Base-by-base conservation (phyloP, 345 rosid species). In the Syzygium jambos region DNA sequence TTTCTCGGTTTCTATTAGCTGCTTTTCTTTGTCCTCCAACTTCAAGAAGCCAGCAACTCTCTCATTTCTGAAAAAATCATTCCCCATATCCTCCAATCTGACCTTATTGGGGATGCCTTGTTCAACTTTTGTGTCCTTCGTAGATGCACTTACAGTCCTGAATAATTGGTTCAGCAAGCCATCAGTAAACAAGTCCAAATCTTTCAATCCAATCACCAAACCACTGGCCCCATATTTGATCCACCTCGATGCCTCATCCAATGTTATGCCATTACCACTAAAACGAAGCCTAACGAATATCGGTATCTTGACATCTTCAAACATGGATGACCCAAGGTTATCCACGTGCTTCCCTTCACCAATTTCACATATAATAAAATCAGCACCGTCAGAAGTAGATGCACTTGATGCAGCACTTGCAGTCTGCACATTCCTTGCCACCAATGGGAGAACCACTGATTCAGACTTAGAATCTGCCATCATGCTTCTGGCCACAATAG, bases 301-400 rank as follows among this genome's bases (percentile, higher is more conserved):
- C 1, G 97, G 98, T 87, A 95, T 92, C 87, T 93, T 96, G 88
- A 95, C 96, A 90, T 92, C 91, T 86, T 89, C 90, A 59, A 91
- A 90, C 88, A 93, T 91, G 49, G 94, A 90, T 84, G 88, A 91
- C 61, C 87, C 84, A 63, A 88, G 87, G 78, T 68, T 57, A 92
- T 93, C 92, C 61, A 87, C 86, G 87, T 86, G 82, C 80, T 89
- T 82, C 87, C 90, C 95, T 89, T 86, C 92, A 49, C 83, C 88
- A 85, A 90, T 82, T 87, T 82, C 88, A 86, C 91, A 94, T 85
- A 98, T 92, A 56, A 98, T 93, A 87, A 98, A 96, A 94, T 96
- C 99, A 92, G 98, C 99, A 89, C 99, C 99, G 90, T 98, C 99
- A n/a, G 96, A 94, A 89, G 80, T 94, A 85, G 99, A 91, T 27